Evolutionary conservation across 306 rosid genomes (phyloP).

Genomic region (Vicia villosa): DNA sequence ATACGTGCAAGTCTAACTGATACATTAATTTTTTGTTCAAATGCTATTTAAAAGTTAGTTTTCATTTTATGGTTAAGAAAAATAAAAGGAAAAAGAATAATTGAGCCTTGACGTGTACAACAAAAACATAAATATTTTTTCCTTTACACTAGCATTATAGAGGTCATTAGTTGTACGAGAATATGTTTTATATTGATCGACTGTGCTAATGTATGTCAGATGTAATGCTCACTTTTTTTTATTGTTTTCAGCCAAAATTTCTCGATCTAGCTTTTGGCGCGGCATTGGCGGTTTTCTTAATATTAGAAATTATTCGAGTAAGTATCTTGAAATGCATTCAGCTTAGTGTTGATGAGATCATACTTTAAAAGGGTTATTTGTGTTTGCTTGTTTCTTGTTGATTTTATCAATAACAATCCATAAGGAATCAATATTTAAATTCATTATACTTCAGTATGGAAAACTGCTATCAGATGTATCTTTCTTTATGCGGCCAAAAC

Average conservation of each 20-base stretch:
- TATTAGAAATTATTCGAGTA: constrained; percentile 87
- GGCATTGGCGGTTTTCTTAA: constrained; percentile 84
- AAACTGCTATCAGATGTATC: neutral
- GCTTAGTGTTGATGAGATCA: constrained; percentile 21
- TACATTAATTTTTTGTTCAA: neutral
- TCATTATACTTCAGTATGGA: constrained; percentile 13
- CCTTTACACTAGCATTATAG: neutral
- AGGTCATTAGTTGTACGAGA: neutral
- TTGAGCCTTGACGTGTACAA: neutral
- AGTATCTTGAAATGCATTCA: constrained; percentile 42
- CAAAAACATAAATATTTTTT: neutral
- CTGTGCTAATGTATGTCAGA: constrained; percentile 12
- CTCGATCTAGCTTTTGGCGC: constrained; percentile 93
- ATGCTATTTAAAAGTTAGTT: constrained; percentile 9
- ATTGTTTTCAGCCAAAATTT: constrained; percentile 81
- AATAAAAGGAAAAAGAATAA: constrained; percentile 11
- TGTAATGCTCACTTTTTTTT: constrained; percentile 37
- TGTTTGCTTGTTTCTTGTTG: constrained; percentile 18
- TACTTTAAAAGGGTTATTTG: constrained; percentile 8
- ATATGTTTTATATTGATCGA: constrained; percentile 23
- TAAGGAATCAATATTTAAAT: constrained; percentile 19
- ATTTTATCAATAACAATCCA: constrained; percentile 1
- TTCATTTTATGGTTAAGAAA: constrained; percentile 8
- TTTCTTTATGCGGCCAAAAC: constrained; percentile 24
- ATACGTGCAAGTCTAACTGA: constrained; percentile 1